Evolutionary conservation across 306 rosid genomes (phyloP).

Genomic region (Dryas octopetala): DNA sequence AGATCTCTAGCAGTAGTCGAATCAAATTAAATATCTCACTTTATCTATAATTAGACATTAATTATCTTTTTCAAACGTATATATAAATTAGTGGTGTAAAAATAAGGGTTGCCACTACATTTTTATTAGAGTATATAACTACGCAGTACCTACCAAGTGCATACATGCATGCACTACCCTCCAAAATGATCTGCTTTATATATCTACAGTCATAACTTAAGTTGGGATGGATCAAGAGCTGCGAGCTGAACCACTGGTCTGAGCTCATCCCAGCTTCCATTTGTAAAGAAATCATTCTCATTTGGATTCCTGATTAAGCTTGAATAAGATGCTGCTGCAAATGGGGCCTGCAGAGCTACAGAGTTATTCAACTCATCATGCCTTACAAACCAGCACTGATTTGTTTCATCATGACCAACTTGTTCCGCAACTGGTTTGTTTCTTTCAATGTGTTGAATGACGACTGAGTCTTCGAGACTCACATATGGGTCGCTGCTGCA

Average conservation of each 20-base stretch:
- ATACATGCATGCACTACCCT: not conserved
- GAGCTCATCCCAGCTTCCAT: constrained; percentile 75
- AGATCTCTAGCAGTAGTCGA: too few species aligned
- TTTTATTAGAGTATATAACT: not conserved
- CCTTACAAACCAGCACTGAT: constrained; percentile 23
- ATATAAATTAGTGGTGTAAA: not conserved
- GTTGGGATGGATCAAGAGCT: constrained; percentile 34
- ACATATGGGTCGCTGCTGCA: constrained; percentile 27
- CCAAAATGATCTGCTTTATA: not conserved
- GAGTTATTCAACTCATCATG: constrained; percentile 10
- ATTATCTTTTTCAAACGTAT: too few species aligned
- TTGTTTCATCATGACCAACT: constrained; percentile 21
- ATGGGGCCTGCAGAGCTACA: constrained; percentile 25
- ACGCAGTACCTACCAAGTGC: not conserved
- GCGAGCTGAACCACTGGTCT: constrained; percentile 61
- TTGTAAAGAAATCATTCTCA: constrained; percentile 37
- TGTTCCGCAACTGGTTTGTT: constrained; percentile 31
- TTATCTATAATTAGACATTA: too few species aligned
- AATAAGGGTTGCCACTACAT: not conserved
- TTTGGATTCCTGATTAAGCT: constrained; percentile 41
- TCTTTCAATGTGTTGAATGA: constrained; percentile 35
- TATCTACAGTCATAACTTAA: constrained; percentile 34
- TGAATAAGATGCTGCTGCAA: constrained; percentile 31
- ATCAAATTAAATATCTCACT: too few species aligned
- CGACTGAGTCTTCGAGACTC: constrained; percentile 35